Conservation (phyloP, 2,329 filamentous ascomycete genomes). For the Cercospora sojina region DNA sequence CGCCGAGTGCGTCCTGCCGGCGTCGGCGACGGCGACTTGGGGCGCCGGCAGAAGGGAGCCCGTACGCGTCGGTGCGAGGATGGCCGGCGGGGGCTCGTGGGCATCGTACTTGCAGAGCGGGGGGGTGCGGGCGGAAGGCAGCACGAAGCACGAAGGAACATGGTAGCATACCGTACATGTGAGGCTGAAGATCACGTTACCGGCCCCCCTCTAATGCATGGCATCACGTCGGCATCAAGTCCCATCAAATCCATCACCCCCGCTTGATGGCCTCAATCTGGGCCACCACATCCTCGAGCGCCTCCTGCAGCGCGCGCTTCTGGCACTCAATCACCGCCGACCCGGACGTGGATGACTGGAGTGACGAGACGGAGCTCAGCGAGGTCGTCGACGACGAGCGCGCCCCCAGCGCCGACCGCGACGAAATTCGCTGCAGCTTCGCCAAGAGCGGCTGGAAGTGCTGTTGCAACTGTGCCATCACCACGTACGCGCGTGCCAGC, state of each 20-base stretch:
- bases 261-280: not conserved
- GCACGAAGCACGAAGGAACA: not conserved
- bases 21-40: not conserved
- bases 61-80: not conserved
- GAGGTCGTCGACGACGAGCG: not conserved
- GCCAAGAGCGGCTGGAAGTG: conserved; percentile 13
- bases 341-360: not conserved
- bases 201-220: not conserved
- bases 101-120: not conserved
- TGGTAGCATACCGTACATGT: not conserved
- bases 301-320: conserved; percentile 1
- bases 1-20: not conserved
- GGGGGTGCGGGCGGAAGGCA: not conserved
- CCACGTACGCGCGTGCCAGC: conserved; percentile 10
- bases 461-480: conserved; percentile 10
- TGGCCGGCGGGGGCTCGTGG: not conserved
- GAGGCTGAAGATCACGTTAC: not conserved
- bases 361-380: not conserved
- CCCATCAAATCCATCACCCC: not conserved
- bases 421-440: not conserved
- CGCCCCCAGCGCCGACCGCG: not conserved
- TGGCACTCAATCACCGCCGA: conserved; percentile 4
- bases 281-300: not conserved
- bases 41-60: not conserved
- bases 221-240: not conserved